Conservation (phyloP, 495 filamentous ascomycete species). For the Aspergillus cavernicola region DNA sequence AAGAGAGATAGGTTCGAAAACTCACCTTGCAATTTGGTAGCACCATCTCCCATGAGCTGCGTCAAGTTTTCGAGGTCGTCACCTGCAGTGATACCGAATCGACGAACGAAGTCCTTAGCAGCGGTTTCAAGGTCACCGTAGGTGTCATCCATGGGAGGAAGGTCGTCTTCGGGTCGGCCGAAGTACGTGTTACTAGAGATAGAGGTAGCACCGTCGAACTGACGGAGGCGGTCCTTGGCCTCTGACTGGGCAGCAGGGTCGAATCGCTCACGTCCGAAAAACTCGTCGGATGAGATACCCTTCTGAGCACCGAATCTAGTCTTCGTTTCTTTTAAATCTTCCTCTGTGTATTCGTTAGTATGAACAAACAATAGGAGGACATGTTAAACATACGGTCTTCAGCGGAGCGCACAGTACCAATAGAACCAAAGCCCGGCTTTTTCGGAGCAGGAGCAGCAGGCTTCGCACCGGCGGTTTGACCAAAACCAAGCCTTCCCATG, state of each 20-base stretch:
- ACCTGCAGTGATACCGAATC: constrained; percentile 90
- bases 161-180: constrained; percentile 76
- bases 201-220: constrained; percentile 86
- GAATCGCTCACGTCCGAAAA: constrained; percentile 86
- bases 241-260: constrained; percentile 78
- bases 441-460: constrained; percentile 60
- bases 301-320: constrained; percentile 78
- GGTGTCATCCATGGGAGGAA: constrained; percentile 54
- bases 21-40: constrained; percentile 71
- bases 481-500: constrained; percentile 81
- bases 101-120: constrained; percentile 89
- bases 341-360: constrained; percentile 24
- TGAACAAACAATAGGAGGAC: constrained; percentile 4
- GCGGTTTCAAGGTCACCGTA: constrained; percentile 89
- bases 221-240: constrained; percentile 78
- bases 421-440: constrained; percentile 85
- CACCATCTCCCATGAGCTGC: constrained; percentile 77
- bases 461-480: constrained; percentile 77
- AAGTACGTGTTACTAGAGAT: constrained; percentile 98
- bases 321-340: constrained; percentile 36
- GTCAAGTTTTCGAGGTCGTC: constrained; percentile 92
- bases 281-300: constrained; percentile 95
- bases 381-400: constrained; percentile 58
- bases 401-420: constrained; percentile 60
- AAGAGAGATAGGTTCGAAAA: neutral